Percentiles rank a stretch among this genome's conserved stretches.
Conservation (phyloP, 352 stramenopile species). For the Phytophthora pluvialis region DNA sequence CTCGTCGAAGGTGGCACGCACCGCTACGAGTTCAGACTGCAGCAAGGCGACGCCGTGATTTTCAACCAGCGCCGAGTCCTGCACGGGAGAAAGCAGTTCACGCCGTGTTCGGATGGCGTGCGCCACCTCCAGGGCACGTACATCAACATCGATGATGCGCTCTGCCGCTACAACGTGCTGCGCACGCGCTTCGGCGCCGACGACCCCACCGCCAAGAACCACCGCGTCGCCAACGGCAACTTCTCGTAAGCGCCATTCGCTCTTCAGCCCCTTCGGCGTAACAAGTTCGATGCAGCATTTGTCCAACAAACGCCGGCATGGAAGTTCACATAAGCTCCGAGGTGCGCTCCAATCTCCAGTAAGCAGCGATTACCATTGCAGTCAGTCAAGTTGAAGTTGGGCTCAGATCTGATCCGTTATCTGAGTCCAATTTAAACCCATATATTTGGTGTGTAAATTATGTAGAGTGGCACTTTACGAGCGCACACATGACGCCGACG, state of each 20-base stretch:
- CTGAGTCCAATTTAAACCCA: conserved; percentile 4
- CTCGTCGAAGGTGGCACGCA: conserved; percentile 79
- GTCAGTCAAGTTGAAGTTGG: conserved; percentile 18
- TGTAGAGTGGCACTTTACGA: conserved; percentile 6
- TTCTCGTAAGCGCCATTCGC: conserved; percentile 49
- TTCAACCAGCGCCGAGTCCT: conserved; percentile 88
- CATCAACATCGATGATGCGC: conserved; percentile 88
- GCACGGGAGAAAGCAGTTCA: conserved; percentile 83
- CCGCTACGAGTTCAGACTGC: conserved; percentile 79
- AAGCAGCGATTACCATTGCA: too few species aligned
- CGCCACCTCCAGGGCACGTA: conserved; percentile 89
- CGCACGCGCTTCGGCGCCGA: conserved; percentile 56
- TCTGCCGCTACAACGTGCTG: conserved; percentile 85
- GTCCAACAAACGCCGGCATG: too few species aligned
- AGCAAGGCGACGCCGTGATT: conserved; percentile 82
- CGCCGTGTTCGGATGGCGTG: conserved; percentile 65
- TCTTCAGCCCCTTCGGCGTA: background rate
- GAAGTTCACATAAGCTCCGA: too few species aligned
- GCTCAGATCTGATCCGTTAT: conserved; percentile 15
- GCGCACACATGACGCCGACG: conserved; percentile 22
- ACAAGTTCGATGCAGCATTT: background rate
- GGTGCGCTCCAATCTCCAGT: too few species aligned
- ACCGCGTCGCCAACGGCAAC: conserved; percentile 73
- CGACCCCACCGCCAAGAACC: conserved; percentile 60
- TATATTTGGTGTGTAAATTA: conserved; percentile 14